These are phyloP conservation scores for Collybia sordida DNA, from an alignment of 768 basidiomycete species.

Conservation along the genomic window DNA sequence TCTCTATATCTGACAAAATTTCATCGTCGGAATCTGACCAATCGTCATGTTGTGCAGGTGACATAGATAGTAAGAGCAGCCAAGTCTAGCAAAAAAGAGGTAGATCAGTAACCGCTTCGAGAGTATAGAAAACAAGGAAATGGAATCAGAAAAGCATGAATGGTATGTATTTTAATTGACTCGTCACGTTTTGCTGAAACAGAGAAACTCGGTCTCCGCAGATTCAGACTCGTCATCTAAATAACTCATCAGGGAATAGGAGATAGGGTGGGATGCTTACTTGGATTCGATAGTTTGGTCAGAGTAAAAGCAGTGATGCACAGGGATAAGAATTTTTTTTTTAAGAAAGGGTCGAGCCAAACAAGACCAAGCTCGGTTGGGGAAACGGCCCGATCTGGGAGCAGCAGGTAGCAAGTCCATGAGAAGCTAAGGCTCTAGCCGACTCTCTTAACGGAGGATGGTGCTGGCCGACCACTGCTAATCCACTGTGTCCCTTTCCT, in stretches of 20 bases:
- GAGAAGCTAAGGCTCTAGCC: constrained; percentile 4
- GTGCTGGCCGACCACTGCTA: constrained; percentile 21
- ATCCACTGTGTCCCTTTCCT: constrained; percentile 14
- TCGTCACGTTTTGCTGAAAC: constrained; percentile 60
- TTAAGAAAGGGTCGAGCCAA: constrained; percentile 17
- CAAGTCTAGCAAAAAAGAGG: constrained; percentile 10
- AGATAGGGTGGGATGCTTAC: constrained; percentile 17
- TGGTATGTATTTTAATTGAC: constrained; percentile 63
- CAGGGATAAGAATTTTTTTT: constrained; percentile 12
- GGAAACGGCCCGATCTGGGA: constrained; percentile 13
- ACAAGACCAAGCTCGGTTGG: constrained; percentile 21
- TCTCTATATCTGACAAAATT: constrained; percentile 53
- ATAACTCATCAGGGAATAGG: constrained; percentile 36
- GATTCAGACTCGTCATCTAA: constrained; percentile 83
- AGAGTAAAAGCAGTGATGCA: constrained; percentile 10
- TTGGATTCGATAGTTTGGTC: constrained; percentile 13
- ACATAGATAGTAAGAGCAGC: constrained; percentile 31
- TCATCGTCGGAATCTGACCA: constrained; percentile 87
- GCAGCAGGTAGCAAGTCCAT: background rate
- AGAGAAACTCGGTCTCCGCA: constrained; percentile 60
- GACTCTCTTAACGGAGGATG: constrained; percentile 23
- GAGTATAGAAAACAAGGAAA: constrained; percentile 11
- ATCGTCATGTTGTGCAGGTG: constrained; percentile 48
- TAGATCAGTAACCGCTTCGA: constrained; percentile 17
- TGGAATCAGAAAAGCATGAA: constrained; percentile 89